Evolutionary conservation across 257 asterid genomes (phyloP), one percentile per base, ranked within the genome.

Genomic region (Cruciata laevipes): DNA sequence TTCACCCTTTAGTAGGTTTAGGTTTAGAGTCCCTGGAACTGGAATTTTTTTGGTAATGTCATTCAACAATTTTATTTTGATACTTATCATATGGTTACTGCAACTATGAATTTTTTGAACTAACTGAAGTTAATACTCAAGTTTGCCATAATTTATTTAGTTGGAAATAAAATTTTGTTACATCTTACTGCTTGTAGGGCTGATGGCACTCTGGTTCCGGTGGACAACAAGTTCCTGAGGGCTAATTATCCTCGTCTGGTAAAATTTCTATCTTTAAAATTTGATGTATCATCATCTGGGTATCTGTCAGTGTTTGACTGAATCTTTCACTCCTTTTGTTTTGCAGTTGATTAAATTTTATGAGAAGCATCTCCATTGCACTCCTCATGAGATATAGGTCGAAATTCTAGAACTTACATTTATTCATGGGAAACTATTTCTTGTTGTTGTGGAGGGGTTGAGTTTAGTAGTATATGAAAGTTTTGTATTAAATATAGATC

Each of bases 321-420:
- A 66, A 35, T 12, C 60, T 63, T 10, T 32, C 56, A 63, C 32
- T 52, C 11, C 11, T 12, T 53, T 76, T 42, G 56, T 57, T 21
- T 16, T 80, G 84, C 98, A 92, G 98, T 82, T 92, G 81, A 86
- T 92, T 67, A 84, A 82, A 75, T 92, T 61, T 75, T 92, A 92
- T 18, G 98, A 89, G 93, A 79, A 86, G 73, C 75, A 89, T 69
- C 78, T 92, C 61, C 86, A 96, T 25, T 87, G 12, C 7, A 16
- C 6, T 49, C 8, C 17, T 1, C 56, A 49, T 49, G 6, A 1
- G 20, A 37, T 37, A 37, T 37, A 37, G 13, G 42, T 9, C 42
- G 8, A 37, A 11, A 7, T 37, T 3, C 13, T 37, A 37, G 10
- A 11, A 37, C 42, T 37, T 37, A 37, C 10, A 37, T 37, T 37